Conservation (phyloP, 345 rosid species). For the Carallia brachiata region DNA sequence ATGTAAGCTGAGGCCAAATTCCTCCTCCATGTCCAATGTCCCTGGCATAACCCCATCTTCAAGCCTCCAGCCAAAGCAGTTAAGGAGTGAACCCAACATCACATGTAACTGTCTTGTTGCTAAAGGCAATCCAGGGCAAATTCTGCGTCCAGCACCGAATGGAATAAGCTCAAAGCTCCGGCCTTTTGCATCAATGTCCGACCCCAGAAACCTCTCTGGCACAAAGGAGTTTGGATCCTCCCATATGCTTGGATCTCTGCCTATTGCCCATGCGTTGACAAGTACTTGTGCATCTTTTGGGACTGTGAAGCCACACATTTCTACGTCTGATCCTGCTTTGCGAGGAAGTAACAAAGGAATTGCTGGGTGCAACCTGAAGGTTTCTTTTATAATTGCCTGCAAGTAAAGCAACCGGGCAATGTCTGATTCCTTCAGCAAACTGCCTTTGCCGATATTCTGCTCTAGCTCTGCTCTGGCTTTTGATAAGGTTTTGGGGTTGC, state of each 20-base stretch:
- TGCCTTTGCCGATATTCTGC: constrained; percentile 31
- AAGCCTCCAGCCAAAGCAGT: constrained; percentile 45
- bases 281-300: constrained; percentile 43
- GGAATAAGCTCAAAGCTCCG: constrained; percentile 38
- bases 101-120: constrained; percentile 39
- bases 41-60: constrained; percentile 28
- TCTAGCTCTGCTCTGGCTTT: constrained; percentile 39
- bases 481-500: constrained; percentile 22
- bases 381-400: constrained; percentile 49
- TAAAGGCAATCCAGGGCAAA: constrained; percentile 46
- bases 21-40: constrained; percentile 36
- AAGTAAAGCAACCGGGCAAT: constrained; percentile 36
- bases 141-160: constrained; percentile 44
- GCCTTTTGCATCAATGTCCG: constrained; percentile 35
- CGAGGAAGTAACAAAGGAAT: constrained; percentile 40
- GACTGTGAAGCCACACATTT: constrained; percentile 31
- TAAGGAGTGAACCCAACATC: constrained; percentile 40
- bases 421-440: constrained; percentile 32
- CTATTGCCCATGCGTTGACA: constrained; percentile 52
- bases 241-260: constrained; percentile 44
- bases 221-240: constrained; percentile 26
- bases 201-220: constrained; percentile 48
- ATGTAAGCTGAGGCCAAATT: constrained; percentile 32
- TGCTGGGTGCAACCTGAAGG: constrained; percentile 47
- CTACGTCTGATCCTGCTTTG: constrained; percentile 29